Evolutionary conservation across 176 grass and related monocot species (phyloP).

Genomic region (Carex littledalei): DNA sequence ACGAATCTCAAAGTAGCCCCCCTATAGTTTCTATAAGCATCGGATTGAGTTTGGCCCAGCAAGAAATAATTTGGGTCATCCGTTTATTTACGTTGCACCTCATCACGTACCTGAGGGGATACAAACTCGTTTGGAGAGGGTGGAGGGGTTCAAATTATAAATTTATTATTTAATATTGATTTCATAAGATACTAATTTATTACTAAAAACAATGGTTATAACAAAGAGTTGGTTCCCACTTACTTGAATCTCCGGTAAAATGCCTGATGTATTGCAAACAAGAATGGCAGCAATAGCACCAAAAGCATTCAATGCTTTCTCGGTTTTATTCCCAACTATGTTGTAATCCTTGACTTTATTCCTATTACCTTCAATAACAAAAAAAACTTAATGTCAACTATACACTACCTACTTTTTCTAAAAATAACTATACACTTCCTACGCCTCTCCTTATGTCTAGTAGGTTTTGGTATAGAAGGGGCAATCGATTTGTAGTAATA

Average conservation of each 20-base stretch:
- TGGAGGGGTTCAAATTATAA: background rate
- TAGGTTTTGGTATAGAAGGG: background rate
- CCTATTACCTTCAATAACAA: conserved; percentile 27
- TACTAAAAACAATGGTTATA: background rate
- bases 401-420: too few relatives aligned
- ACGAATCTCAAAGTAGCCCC: too few relatives aligned
- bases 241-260: conserved; percentile 86
- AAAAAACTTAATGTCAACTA: background rate
- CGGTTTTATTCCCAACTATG: conserved; percentile 33
- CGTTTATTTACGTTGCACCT: too few relatives aligned
- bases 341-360: conserved; percentile 39
- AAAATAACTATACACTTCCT: background rate
- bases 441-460: background rate
- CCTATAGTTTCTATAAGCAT: too few relatives aligned
- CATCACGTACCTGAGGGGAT: too few relatives aligned
- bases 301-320: conserved; percentile 64
- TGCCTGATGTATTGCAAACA: conserved; percentile 81
- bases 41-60: too few relatives aligned
- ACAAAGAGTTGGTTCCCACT: background rate
- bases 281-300: conserved; percentile 69
- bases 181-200: background rate
- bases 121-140: too few relatives aligned
- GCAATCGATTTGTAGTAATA: too few relatives aligned
- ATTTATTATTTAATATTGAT: background rate
- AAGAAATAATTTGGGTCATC: too few relatives aligned